Evolutionary conservation across 192 early-diverging fungal genomes (phyloP).

Genomic region (Coemansia sp.): DNA sequence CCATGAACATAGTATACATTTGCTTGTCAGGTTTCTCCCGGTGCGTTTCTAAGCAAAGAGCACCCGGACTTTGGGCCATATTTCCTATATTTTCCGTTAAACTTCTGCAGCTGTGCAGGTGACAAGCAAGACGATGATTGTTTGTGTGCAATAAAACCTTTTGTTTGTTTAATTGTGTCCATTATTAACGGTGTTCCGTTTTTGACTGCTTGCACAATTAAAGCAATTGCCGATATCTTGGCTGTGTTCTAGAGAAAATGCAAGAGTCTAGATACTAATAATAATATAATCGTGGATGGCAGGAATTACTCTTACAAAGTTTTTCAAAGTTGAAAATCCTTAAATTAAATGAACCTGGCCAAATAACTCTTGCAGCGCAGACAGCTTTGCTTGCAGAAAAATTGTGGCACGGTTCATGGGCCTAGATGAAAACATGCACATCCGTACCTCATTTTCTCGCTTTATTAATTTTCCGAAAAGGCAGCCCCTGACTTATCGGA

Average conservation of each 20-base stretch:
- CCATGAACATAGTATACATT: too few species aligned
- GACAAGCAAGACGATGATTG: neutral
- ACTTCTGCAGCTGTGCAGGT: neutral
- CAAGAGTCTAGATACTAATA: neutral
- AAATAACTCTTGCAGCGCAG: neutral
- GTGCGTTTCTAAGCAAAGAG: too few species aligned
- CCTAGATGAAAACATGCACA: neutral
- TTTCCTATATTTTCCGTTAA: neutral
- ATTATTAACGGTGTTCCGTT: neutral
- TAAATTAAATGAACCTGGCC: neutral
- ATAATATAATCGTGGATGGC: neutral
- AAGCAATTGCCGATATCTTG: neutral
- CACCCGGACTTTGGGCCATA: neutral
- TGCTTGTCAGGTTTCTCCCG: too few species aligned
- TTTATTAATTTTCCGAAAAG: constrained; percentile 1
- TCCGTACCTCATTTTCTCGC: neutral
- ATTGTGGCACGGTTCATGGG: constrained; percentile 2
- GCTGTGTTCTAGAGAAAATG: neutral
- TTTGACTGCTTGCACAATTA: neutral
- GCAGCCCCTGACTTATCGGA: neutral
- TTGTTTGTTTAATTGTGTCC: neutral
- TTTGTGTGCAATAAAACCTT: neutral
- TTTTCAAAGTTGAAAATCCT: neutral
- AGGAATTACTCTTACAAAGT: neutral
- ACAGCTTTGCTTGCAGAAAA: neutral